Evolutionary conservation across 805 yeast species (phyloP).

Genomic region (Wickerhamiella spandovensis): DNA sequence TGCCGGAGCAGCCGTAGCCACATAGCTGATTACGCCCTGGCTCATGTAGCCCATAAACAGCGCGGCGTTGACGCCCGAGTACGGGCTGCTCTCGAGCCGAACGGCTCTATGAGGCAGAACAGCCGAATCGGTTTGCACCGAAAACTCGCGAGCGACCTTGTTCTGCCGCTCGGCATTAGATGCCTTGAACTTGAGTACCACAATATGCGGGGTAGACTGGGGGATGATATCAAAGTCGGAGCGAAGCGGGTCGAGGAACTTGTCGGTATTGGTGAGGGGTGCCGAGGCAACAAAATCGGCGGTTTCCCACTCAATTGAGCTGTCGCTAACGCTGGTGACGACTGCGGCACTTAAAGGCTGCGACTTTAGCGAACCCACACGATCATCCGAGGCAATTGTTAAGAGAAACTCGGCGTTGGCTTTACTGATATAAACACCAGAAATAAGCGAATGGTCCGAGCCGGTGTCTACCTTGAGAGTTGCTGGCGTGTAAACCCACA

Average conservation of each 20-base stretch:
- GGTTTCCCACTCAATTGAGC: constrained; percentile 11
- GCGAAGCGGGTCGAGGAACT: neutral
- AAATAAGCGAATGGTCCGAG: neutral
- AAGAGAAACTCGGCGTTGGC: neutral
- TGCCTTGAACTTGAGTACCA: constrained; percentile 9
- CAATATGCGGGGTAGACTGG: constrained; percentile 1
- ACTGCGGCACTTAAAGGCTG: constrained; percentile 2
- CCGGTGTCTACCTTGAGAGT: constrained; percentile 3
- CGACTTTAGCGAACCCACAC: neutral
- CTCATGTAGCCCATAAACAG: constrained; percentile 22
- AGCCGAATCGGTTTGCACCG: neutral
- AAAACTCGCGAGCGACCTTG: neutral
- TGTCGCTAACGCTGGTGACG: neutral
- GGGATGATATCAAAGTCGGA: constrained; percentile 11
- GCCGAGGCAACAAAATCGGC: constrained; percentile 1
- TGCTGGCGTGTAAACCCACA: constrained; percentile 1
- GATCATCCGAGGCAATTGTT: neutral
- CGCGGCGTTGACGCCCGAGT: constrained; percentile 24
- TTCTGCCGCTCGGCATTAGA: neutral
- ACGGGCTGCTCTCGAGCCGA: constrained; percentile 21
- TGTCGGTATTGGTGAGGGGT: neutral
- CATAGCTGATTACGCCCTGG: constrained; percentile 19
- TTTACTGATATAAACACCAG: constrained; percentile 9
- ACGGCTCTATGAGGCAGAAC: constrained; percentile 1
- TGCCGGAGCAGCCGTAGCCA: constrained; percentile 3